Conservation (phyloP, 345 rosid species). For the Raphanus sativus region DNA sequence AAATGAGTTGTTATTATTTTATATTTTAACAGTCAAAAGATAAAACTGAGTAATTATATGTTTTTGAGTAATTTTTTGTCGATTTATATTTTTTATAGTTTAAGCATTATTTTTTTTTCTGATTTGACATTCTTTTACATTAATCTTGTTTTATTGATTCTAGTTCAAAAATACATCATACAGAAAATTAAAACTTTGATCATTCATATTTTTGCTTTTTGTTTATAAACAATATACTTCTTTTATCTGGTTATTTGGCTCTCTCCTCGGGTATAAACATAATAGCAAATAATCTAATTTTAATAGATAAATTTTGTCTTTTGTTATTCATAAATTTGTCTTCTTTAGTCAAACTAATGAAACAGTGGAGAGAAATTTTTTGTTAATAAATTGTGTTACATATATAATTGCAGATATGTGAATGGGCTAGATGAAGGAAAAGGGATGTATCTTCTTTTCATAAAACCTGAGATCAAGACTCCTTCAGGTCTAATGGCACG, state of each 20-base stretch:
- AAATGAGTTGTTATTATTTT: background rate
- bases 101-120: background rate
- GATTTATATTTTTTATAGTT: background rate
- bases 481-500: slow-evolving; percentile 87
- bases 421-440: slow-evolving; percentile 86
- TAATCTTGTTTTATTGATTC: background rate
- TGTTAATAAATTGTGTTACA: background rate
- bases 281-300: background rate
- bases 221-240: background rate
- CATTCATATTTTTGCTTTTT: background rate
- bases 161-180: background rate
- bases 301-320: background rate
- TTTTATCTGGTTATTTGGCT: background rate
- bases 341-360: slow-evolving; percentile 28
- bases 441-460: slow-evolving; percentile 82
- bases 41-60: background rate
- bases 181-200: background rate
- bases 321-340: background rate
- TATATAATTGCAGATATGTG: slow-evolving; percentile 58
- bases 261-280: background rate
- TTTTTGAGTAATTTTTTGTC: background rate
- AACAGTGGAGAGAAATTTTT: slow-evolving; percentile 32
- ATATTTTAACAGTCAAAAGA: background rate
- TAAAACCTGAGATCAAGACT: slow-evolving; percentile 83
- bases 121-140: background rate